Percentiles rank a stretch among this genome's conserved stretches.
Evolutionary conservation across 306 rosid genomes (phyloP).

Genomic region (Geum urbanum): DNA sequence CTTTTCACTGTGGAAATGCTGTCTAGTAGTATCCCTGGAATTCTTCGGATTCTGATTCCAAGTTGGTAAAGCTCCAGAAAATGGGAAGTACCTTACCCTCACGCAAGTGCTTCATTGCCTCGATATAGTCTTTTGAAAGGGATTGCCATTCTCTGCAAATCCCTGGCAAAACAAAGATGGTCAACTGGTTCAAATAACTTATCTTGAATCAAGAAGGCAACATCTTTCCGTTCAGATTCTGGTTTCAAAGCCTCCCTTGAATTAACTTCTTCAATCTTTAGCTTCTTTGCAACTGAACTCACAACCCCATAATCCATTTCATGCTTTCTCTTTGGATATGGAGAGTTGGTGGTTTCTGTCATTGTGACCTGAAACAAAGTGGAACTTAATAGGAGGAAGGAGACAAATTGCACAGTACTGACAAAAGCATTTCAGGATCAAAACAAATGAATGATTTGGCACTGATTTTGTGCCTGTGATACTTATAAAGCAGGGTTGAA

Average conservation of each 20-base stretch:
- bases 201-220: conserved; percentile 6
- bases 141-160: not conserved
- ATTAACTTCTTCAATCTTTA: too few relatives aligned
- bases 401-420: not conserved
- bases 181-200: not conserved
- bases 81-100: not conserved
- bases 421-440: too few relatives aligned
- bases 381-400: not conserved
- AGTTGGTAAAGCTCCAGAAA: not conserved
- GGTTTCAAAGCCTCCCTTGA: too few relatives aligned
- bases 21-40: not conserved
- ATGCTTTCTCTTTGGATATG: not conserved
- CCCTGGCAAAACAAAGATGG: not conserved
- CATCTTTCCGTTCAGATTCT: not conserved
- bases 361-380: not conserved
- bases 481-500: too few relatives aligned
- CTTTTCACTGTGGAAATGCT: not conserved
- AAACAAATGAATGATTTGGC: too few relatives aligned
- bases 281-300: too few relatives aligned
- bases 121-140: not conserved
- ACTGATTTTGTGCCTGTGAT: too few relatives aligned
- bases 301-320: too few relatives aligned
- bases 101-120: not conserved
- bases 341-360: not conserved
- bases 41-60: not conserved